Evolutionary conservation across 1,284 basidiomycete genomes (phyloP), one percentile per base, ranked within the genome.

Genomic region (Papiliotrema nemorosa): DNA sequence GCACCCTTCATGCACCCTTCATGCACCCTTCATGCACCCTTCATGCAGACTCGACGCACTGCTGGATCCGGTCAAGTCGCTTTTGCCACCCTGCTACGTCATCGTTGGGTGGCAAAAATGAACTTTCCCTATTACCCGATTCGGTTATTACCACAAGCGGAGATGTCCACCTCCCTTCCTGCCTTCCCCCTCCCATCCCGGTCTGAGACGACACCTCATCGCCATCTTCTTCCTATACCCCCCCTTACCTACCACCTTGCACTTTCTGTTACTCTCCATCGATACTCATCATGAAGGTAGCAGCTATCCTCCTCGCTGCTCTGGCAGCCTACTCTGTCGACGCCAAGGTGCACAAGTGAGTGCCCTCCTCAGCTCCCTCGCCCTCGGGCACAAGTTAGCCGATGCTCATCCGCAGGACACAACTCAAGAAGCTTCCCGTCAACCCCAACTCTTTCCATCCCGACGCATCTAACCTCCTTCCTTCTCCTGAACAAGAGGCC

Each of bases 391-490:
- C 9, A 33, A 33, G 31, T 16, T 33, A 33, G 29, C 18, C 47
- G 37, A n/a, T n/a, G n/a, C n/a, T n/a, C n/a, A n/a, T n/a, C n/a
- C 10, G 20, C 79, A 90, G 82, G 72, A 82, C 92, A 73, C 90
- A 89, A 74, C 83, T 94, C 44, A 82, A 88, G 76, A 94, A 93
- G 77, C 73, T 91, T 9, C 79, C 85, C 26, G 53, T 54, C 40
- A 78, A 81, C 31, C 77, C 80, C 9, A 66, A 78, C 20, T 64
- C 67, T 16, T 55, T 71, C 20, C 78, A 75, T 40, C 68, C 67
- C 59, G 84, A 84, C 62, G 58, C 62, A 31, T 53, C 59, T 24
- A 39, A 58, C 39, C 41, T 64, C 45, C 49, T 55, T 14, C 62
- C 68, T 42, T 61, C 71, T 3, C 85, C 86, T 41, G 74, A 80